Conservation (phyloP, 768 basidiomycete species). For the Lentinus brumalis region DNA sequence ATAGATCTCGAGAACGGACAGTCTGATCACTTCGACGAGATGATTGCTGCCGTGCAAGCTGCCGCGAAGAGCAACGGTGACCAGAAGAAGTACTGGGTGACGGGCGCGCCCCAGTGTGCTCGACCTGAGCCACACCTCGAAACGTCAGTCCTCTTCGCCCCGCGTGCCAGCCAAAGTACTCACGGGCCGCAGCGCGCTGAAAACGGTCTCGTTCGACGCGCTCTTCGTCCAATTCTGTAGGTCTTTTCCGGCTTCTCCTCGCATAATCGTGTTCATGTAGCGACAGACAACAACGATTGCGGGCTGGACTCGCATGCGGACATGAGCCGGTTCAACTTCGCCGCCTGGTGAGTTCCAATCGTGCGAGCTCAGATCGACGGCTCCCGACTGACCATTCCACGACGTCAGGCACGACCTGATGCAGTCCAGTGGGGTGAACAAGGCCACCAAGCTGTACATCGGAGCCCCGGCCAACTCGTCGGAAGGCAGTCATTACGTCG, state of each 20-base stretch:
- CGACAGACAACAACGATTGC: constrained; percentile 58
- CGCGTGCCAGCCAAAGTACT: too few species aligned
- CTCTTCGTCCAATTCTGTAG: constrained; percentile 73
- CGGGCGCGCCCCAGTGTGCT: constrained; percentile 67
- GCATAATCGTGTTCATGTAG: not conserved
- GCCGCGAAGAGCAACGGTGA: too few species aligned
- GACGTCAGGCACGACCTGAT: constrained; percentile 63
- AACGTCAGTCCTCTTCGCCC: constrained; percentile 13
- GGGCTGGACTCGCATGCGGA: constrained; percentile 47
- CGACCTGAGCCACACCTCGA: constrained; percentile 68
- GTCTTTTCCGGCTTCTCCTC: constrained; percentile 8
- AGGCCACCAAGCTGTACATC: constrained; percentile 66
- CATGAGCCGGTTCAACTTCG: constrained; percentile 50
- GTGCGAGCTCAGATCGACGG: not conserved
- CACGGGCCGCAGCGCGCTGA: constrained; percentile 44
- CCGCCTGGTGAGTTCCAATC: constrained; percentile 43
- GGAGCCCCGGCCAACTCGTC: constrained; percentile 60
- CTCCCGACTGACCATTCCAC: not conserved
- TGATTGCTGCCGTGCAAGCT: too few species aligned
- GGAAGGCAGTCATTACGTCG: constrained; percentile 64
- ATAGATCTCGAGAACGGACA: not conserved
- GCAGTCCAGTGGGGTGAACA: constrained; percentile 55
- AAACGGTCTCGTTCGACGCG: constrained; percentile 66
- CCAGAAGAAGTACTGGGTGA: constrained; percentile 62
- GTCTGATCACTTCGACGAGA: not conserved